Evolutionary conservation across 2,329 filamentous ascomycete genomes (phyloP).

Genomic region (Sporothrix globosa): DNA sequence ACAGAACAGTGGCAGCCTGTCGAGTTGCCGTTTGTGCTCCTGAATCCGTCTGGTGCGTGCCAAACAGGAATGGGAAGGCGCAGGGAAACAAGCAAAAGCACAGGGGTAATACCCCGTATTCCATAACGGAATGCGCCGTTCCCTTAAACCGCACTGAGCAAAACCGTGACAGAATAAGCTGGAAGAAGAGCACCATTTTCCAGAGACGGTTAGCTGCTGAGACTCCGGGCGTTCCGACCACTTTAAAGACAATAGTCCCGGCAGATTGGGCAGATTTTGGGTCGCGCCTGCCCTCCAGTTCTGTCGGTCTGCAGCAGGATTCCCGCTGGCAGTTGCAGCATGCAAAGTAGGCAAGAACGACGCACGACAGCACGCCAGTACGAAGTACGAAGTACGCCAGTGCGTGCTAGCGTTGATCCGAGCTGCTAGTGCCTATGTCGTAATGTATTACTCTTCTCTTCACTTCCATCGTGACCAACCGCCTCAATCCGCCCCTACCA

Average conservation of each 20-base stretch:
- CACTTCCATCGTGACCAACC: background rate
- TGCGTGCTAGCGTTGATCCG: background rate
- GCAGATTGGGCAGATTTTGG: slow-evolving; percentile 25
- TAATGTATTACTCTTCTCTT: background rate
- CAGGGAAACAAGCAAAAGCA: no score
- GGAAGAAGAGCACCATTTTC: background rate
- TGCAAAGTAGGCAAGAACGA: background rate
- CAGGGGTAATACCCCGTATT: no score
- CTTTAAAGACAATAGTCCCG: slow-evolving; percentile 4
- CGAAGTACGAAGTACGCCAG: no score
- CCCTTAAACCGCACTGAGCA: background rate
- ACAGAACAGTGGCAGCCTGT: background rate
- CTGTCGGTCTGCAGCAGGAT: background rate
- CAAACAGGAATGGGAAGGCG: no score
- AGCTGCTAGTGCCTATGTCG: background rate
- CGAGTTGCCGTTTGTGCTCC: background rate
- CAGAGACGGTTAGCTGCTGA: background rate
- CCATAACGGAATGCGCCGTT: no score
- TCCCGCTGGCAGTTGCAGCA: slow-evolving; percentile 1
- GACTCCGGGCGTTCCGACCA: slow-evolving; percentile 19
- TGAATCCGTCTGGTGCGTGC: no score
- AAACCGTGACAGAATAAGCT: background rate
- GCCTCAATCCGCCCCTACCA: background rate
- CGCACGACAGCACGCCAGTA: background rate
- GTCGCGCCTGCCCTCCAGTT: slow-evolving; percentile 6